These are phyloP conservation scores for Cordyceps cicadae DNA, from an alignment of 2,329 filamentous ascomycete genomes.

Conservation along the genomic window DNA sequence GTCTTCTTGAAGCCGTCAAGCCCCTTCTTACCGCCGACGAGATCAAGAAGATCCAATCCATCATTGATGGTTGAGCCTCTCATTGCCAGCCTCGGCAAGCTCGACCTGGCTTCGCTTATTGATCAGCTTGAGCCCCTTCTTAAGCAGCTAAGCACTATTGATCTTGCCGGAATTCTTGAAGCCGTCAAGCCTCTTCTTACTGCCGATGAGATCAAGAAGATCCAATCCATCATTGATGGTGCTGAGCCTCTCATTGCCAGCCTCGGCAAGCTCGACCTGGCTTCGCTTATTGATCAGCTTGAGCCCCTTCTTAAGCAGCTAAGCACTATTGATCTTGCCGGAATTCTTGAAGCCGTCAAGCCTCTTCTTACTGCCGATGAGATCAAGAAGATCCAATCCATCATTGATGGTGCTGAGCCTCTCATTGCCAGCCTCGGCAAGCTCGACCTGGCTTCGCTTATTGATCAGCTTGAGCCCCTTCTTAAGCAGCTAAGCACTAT, in stretches of 20 bases:
- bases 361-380: constrained; percentile 22
- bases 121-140: constrained; percentile 27
- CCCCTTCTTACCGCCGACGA: constrained; percentile 22
- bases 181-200: constrained; percentile 21
- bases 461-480: constrained; percentile 27
- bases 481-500: constrained; percentile 21
- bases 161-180: constrained; percentile 24
- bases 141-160: constrained; percentile 20
- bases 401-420: constrained; percentile 17
- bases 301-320: constrained; percentile 24
- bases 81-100: constrained; percentile 20
- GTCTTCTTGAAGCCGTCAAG: constrained; percentile 21
- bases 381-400: constrained; percentile 16
- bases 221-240: constrained; percentile 16
- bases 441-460: constrained; percentile 25
- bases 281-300: constrained; percentile 26
- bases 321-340: constrained; percentile 23
- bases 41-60: constrained; percentile 16
- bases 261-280: constrained; percentile 23
- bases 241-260: constrained; percentile 20
- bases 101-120: constrained; percentile 27
- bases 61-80: constrained; percentile 17
- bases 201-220: constrained; percentile 19
- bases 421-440: constrained; percentile 21
- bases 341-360: constrained; percentile 21